Conservation (phyloP, 768 basidiomycete species). For the Boletus reticuloceps region DNA sequence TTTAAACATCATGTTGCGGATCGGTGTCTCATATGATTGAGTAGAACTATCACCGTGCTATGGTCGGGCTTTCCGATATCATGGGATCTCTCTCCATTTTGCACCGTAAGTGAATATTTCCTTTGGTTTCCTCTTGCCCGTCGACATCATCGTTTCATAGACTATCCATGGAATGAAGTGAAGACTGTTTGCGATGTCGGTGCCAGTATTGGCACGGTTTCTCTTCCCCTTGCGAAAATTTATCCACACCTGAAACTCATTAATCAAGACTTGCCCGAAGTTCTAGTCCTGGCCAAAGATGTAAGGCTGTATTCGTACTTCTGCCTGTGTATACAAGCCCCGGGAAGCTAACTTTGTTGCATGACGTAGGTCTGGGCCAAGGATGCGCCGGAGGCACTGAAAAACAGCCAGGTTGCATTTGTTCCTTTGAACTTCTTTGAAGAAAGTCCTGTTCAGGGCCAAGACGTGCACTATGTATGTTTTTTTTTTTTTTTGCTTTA, state of each 20-base stretch:
- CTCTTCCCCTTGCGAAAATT: slow-evolving; percentile 24
- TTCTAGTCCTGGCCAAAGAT: slow-evolving; percentile 21
- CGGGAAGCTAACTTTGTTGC: no score
- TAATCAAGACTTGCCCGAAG: slow-evolving; percentile 30
- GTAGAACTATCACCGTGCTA: slow-evolving; percentile 24
- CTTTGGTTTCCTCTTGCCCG: neutral
- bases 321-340: neutral
- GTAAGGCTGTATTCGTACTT: slow-evolving; percentile 1
- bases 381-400: slow-evolving; percentile 17
- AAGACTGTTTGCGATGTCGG: slow-evolving; percentile 30
- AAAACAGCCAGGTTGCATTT: slow-evolving; percentile 12
- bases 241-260: slow-evolving; percentile 27
- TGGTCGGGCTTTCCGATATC: slow-evolving; percentile 19
- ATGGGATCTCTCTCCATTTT: slow-evolving; percentile 25
- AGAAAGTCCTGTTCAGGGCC: slow-evolving; percentile 10
- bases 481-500: neutral
- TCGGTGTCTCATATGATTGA: neutral
- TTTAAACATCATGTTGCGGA: neutral
- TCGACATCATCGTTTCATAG: slow-evolving; percentile 1
- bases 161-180: slow-evolving; percentile 26
- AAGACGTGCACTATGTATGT: slow-evolving; percentile 27
- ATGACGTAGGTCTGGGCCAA: slow-evolving; percentile 14
- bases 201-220: slow-evolving; percentile 29
- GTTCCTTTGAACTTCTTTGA: slow-evolving; percentile 23
- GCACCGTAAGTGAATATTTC: slow-evolving; percentile 13